A percentile compares a stretch with the other conserved stretches of the same genome.
Conservation (phyloP, 495 filamentous ascomycete genomes). For the Peziza echinospora region DNA sequence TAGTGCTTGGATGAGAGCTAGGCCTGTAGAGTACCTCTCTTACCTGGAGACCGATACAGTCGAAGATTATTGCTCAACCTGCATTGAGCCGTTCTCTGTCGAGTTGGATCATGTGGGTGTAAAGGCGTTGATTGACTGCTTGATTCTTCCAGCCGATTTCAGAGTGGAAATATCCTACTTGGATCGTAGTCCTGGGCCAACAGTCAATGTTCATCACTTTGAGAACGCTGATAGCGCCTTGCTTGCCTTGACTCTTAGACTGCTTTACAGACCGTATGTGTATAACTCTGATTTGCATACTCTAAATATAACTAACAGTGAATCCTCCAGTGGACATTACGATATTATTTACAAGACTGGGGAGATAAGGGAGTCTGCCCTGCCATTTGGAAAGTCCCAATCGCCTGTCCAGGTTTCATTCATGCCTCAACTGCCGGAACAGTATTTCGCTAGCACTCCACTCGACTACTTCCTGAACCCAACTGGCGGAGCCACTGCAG, state of each 20-base stretch:
- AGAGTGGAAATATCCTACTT: conserved; percentile 77
- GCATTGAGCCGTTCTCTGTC: conserved; percentile 49
- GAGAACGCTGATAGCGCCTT: conserved; percentile 32
- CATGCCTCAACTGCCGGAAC: conserved; percentile 14
- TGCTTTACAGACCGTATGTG: conserved; percentile 52
- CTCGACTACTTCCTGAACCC: conserved; percentile 21
- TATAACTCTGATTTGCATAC: neutral
- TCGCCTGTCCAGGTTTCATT: conserved; percentile 18
- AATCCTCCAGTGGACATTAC: conserved; percentile 54
- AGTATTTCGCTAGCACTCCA: conserved; percentile 14
- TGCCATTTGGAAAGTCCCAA: conserved; percentile 1
- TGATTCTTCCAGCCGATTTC: conserved; percentile 60
- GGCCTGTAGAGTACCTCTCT: conserved; percentile 41
- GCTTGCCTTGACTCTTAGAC: conserved; percentile 27
- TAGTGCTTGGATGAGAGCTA: conserved; percentile 64
- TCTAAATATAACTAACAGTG: conserved; percentile 3
- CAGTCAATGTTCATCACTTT: conserved; percentile 58
- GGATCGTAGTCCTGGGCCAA: conserved; percentile 60
- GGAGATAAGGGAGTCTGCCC: conserved; percentile 6
- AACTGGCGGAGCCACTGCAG: conserved; percentile 12
- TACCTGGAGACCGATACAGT: conserved; percentile 37
- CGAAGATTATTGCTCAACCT: conserved; percentile 43
- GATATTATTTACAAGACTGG: conserved; percentile 68
- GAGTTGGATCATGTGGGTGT: conserved; percentile 85
- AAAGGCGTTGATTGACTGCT: conserved; percentile 49